Conservation (phyloP, 2,329 filamentous ascomycete species). For the Colletotrichum neosansevieriae region DNA sequence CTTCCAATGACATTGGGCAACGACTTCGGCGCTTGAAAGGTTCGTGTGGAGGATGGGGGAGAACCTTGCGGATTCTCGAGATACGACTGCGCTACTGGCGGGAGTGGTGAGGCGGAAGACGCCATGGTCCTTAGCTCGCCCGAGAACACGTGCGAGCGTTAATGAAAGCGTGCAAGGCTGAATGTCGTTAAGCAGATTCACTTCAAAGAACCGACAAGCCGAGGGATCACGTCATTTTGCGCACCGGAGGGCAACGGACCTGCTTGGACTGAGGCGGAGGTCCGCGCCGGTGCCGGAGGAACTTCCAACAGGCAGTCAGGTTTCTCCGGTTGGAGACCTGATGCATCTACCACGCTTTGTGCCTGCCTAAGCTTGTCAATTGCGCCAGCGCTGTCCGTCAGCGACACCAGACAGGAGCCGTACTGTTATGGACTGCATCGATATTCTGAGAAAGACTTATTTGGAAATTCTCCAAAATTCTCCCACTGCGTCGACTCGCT, state of each 20-base stretch:
- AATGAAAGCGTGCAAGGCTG: not conserved
- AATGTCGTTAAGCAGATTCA: slow-evolving; percentile 5
- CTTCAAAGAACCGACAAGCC: not conserved
- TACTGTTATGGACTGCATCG: not conserved
- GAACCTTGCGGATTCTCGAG: not conserved
- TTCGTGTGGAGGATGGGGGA: not conserved
- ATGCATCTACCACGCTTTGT: slow-evolving; percentile 4
- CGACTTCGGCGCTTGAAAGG: not conserved
- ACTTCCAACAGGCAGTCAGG: not conserved
- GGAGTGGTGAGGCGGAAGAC: not conserved
- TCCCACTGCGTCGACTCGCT: not conserved
- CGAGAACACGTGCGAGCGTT: not conserved
- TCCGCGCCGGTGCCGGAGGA: not conserved
- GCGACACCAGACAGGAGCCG: not conserved
- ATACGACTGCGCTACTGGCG: not conserved
- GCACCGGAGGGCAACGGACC: not conserved
- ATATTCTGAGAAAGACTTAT: not conserved
- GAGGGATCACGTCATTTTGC: not conserved
- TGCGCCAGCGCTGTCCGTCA: not conserved
- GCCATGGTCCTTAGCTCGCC: slow-evolving; percentile 9
- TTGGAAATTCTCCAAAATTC: not conserved
- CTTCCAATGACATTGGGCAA: not conserved
- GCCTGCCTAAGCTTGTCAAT: not conserved
- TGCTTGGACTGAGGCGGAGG: slow-evolving; percentile 5
- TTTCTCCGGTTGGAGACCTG: not conserved